These are phyloP conservation scores for Thelonectria olida DNA, from an alignment of 2,329 filamentous ascomycete species.

Conservation along the genomic window DNA sequence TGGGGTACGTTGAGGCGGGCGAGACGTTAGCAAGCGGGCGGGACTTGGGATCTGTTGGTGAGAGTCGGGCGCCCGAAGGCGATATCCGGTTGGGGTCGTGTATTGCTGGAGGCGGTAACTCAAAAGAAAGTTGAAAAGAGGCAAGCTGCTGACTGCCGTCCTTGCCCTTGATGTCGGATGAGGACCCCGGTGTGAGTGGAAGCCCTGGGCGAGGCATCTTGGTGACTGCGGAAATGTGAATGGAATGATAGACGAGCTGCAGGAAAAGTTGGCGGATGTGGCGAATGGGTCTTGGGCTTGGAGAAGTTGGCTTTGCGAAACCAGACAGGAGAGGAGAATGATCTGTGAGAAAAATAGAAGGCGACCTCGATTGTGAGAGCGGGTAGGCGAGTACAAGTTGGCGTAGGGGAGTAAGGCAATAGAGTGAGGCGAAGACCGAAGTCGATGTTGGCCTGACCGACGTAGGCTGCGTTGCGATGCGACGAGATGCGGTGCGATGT, in stretches of 20 bases:
- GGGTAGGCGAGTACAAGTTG: neutral
- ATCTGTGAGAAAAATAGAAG: neutral
- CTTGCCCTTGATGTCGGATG: constrained; percentile 80
- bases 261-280: neutral
- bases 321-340: neutral
- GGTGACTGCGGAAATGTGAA: constrained; percentile 16
- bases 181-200: constrained; percentile 82
- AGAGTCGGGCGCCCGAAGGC: constrained; percentile 44
- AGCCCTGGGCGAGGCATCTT: constrained; percentile 46
- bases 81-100: constrained; percentile 58
- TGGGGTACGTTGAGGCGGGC: constrained; percentile 49
- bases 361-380: neutral
- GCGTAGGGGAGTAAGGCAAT: neutral
- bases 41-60: constrained; percentile 43
- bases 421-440: neutral
- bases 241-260: neutral
- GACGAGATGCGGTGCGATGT: neutral
- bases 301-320: neutral
- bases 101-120: constrained; percentile 81
- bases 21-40: constrained; percentile 41
- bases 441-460: constrained; percentile 1
- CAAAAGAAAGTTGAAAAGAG: constrained; percentile 74
- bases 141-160: constrained; percentile 69
- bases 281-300: constrained; percentile 3
- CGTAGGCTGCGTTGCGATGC: neutral